Evolutionary conservation across 2,329 filamentous ascomycete species (phyloP), one percentile per base, ranked within the genome.

Genomic region (Aspergillus floridensis): DNA sequence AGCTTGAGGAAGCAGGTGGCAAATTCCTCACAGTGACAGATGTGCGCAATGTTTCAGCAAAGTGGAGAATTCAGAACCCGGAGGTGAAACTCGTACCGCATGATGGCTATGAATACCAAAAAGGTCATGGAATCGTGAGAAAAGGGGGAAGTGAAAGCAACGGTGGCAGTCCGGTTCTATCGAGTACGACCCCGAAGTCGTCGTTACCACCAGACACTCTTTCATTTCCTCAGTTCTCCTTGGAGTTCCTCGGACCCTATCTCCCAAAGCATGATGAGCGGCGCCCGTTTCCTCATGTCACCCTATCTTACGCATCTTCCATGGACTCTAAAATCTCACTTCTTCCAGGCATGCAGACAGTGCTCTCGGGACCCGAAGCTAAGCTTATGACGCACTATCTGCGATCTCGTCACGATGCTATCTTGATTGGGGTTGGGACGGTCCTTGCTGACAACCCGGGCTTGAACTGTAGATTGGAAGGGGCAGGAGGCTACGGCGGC

Each of bases 331-430:
- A 87, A 56, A 82, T 96, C 53, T 86, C 92, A 1, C 82, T 93
- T 29, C 82, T 88, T 0, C 91, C 92, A 0, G 92, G 92, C 14
- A 81, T 86, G n/a, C 90, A 89, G 65, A 98, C 93, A 2, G 81
- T 84, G 0, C 84, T 98, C 14, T 98, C 93, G 1, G 93, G 93
- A 3, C 85, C 89, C 0, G 82, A 88, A 63, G 91, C 91, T 41
- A 96, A 96, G 76, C 85, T 90, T 56, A 96, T 98, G 91, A 97
- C 93, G 0, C 93, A 98, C 76, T 91, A 90, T 72, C 84, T 98
- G 29, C 90, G 93, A 68, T 88, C 88, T 12, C 84, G 83, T 16
- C 92, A 98, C 76, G 86, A 90, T 63, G 92, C 91, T 44, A 96
- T 97, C 66, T 82, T 96, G 24, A 81, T 98, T 32, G 93, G 93